Conservation (phyloP, 1,284 basidiomycete genomes). For the Boletus semigastroideus region DNA sequence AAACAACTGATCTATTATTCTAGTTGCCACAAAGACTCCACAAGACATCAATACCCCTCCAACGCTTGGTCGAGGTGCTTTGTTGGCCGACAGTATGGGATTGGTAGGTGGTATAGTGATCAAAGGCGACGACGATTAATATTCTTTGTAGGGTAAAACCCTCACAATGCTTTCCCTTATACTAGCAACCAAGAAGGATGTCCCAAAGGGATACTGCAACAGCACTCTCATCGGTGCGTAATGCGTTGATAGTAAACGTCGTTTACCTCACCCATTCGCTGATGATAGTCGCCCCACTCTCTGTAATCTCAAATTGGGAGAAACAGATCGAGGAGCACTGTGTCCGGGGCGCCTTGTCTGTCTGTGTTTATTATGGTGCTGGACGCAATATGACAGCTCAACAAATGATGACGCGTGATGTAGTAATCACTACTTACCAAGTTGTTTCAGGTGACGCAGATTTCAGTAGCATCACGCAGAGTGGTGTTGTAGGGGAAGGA, state of each 20-base stretch:
- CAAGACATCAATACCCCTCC: constrained; percentile 57
- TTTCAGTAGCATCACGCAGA: constrained; percentile 6
- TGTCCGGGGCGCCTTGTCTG: constrained; percentile 50
- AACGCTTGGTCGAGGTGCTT: constrained; percentile 74
- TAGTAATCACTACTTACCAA: constrained; percentile 91
- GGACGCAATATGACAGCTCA: constrained; percentile 59
- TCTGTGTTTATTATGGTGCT: constrained; percentile 71
- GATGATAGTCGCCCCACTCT: constrained; percentile 75
- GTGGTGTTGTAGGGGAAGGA: constrained; percentile 15
- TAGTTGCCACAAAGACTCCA: constrained; percentile 79
- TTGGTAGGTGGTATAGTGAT: constrained; percentile 34
- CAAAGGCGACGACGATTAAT: constrained; percentile 5
- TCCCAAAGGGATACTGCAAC: constrained; percentile 54
- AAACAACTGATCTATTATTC: constrained; percentile 1
- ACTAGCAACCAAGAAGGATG: constrained; percentile 69
- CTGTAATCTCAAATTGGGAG: constrained; percentile 89
- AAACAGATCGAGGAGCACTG: constrained; percentile 85
- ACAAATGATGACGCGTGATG: constrained; percentile 67
- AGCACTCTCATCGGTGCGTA: constrained; percentile 73
- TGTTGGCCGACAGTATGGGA: constrained; percentile 91
- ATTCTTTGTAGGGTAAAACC: constrained; percentile 69
- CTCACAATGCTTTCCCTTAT: constrained; percentile 78
- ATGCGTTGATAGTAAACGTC: not conserved
- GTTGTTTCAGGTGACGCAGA: constrained; percentile 33
- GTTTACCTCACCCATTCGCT: constrained; percentile 4